These are phyloP conservation scores for Panaeolus cyanescens DNA, from an alignment of 768 basidiomycete genomes.

Conservation along the genomic window DNA sequence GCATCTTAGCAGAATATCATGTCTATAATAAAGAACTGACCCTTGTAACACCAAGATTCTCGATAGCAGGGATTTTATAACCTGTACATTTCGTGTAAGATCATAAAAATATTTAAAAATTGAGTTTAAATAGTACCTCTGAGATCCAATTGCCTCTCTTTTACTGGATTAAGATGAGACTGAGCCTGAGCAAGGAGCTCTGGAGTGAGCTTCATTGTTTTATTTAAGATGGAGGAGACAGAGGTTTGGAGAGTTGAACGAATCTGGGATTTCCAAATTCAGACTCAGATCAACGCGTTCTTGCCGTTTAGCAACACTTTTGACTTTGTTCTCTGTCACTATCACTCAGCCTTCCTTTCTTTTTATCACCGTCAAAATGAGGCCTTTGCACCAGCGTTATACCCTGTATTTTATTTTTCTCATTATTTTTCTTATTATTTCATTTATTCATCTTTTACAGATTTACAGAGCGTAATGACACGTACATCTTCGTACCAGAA, in stretches of 20 bases:
- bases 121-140: too few species aligned
- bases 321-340: slow-evolving; percentile 21
- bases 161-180: slow-evolving; percentile 79
- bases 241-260: slow-evolving; percentile 21
- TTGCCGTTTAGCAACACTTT: slow-evolving; percentile 14
- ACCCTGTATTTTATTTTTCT: slow-evolving; percentile 58
- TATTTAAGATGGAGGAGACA: slow-evolving; percentile 22
- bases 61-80: slow-evolving; percentile 92
- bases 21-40: slow-evolving; percentile 39
- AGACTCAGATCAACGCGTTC: slow-evolving; percentile 44
- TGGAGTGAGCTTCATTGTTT: slow-evolving; percentile 87
- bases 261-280: slow-evolving; percentile 16
- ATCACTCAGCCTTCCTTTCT: slow-evolving; percentile 8
- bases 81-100: slow-evolving; percentile 49
- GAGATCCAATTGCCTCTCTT: slow-evolving; percentile 90
- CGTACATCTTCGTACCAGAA: slow-evolving; percentile 78
- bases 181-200: slow-evolving; percentile 85
- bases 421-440: slow-evolving; percentile 6
- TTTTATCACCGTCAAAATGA: slow-evolving; percentile 49
- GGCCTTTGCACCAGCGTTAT: slow-evolving; percentile 69
- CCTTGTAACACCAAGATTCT: slow-evolving; percentile 94
- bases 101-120: too few species aligned
- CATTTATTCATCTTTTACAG: slow-evolving; percentile 34
- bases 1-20: slow-evolving; percentile 10
- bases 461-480: slow-evolving; percentile 69